These are phyloP conservation scores for Chimonanthus praecox DNA, from an alignment of 164 flowering plant genomes.

Conservation along the genomic window DNA sequence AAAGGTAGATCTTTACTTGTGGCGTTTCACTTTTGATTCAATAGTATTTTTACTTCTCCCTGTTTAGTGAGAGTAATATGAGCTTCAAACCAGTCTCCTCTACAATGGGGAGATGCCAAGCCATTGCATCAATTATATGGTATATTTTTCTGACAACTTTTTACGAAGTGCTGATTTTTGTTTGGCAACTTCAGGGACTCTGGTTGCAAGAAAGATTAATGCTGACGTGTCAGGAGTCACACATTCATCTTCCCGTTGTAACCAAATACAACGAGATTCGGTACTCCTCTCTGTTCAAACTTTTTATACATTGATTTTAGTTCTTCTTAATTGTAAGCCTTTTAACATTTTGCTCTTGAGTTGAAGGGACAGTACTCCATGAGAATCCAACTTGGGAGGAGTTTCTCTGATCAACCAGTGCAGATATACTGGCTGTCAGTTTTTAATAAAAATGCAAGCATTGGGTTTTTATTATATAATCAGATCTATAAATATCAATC, in stretches of 20 bases:
- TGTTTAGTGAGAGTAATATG: neutral
- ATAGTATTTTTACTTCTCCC: neutral
- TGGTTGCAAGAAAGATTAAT: conserved; percentile 28
- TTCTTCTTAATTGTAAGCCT: neutral
- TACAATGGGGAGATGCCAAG: no score
- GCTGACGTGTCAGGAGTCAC: conserved; percentile 39
- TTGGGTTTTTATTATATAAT: neutral
- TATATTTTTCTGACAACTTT: no score
- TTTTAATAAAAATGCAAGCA: neutral
- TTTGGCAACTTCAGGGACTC: conserved; percentile 31
- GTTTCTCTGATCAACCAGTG: neutral
- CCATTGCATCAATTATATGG: no score
- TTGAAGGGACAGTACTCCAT: neutral
- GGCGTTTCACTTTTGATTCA: neutral
- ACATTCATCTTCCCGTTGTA: conserved; percentile 21
- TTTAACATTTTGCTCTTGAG: neutral
- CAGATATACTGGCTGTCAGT: neutral
- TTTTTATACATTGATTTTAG: neutral
- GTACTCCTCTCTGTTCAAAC: conserved; percentile 22
- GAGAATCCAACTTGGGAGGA: neutral
- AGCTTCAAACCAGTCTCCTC: no score
- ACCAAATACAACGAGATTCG: conserved; percentile 18
- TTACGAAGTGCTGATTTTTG: neutral
- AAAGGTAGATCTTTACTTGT: conserved; percentile 51
- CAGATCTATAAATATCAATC: neutral